A percentile compares a stretch with the other conserved stretches of the same genome.
Evolutionary conservation across 306 rosid genomes (phyloP).

Genomic region (Lagenaria siceraria): DNA sequence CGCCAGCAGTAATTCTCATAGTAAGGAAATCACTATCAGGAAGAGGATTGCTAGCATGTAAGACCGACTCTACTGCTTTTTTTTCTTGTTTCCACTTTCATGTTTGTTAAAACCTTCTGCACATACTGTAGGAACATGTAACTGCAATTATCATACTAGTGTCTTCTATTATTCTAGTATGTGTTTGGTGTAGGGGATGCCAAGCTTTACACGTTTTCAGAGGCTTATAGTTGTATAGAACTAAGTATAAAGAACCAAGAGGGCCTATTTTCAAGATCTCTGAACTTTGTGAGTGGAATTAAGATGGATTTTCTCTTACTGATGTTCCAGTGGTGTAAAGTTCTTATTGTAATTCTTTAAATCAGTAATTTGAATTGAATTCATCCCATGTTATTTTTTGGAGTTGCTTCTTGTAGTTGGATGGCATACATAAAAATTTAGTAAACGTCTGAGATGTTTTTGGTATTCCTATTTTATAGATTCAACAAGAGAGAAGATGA

Average conservation of each 20-base stretch:
- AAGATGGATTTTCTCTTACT: neutral
- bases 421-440: neutral
- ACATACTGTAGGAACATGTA: neutral
- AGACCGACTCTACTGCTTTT: conserved; percentile 9
- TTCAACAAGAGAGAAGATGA: conserved; percentile 85
- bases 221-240: neutral
- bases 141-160: neutral
- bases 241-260: neutral
- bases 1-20: conserved; percentile 46
- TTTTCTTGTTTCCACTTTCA: neutral
- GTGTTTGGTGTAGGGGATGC: neutral
- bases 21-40: conserved; percentile 58
- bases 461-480: conserved; percentile 21
- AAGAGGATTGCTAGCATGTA: conserved; percentile 81
- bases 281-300: neutral
- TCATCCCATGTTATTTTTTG: neutral
- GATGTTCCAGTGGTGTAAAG: neutral
- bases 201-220: neutral
- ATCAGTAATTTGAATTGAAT: neutral
- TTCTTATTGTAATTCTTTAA: neutral
- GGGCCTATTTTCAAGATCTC: neutral
- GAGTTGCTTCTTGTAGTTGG: neutral
- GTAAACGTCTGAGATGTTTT: neutral
- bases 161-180: neutral
- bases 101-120: neutral